A percentile compares a stretch with the other conserved stretches of the same genome.
phyloP scores from a whole-genome alignment of 2,329 filamentous ascomycete genomes.

The Arachnopeziza araneosa region DNA sequence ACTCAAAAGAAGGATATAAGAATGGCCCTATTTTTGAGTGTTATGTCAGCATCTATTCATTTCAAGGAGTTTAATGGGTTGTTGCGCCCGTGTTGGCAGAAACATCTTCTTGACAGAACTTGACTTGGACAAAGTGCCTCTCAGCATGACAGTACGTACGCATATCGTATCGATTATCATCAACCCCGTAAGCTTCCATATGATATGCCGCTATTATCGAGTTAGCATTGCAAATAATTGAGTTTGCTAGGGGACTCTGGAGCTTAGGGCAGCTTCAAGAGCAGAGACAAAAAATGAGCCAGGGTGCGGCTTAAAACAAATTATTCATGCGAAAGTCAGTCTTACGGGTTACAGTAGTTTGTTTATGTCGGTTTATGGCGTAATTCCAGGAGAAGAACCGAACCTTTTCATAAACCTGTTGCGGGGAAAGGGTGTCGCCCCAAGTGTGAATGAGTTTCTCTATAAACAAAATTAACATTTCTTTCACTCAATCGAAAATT shows the following conservation, averaged over 20 bases:
- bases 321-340: too few species aligned
- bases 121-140: background rate
- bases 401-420: constrained; percentile 42
- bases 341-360: too few species aligned
- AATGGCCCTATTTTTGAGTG: background rate
- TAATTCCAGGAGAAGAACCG: constrained; percentile 35
- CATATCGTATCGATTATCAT: constrained; percentile 53
- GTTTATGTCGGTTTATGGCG: constrained; percentile 41
- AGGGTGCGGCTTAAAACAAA: too few species aligned
- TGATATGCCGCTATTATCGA: constrained; percentile 22
- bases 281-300: too few species aligned
- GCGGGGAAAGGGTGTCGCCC: constrained; percentile 33
- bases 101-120: too few species aligned
- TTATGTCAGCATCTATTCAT: too few species aligned
- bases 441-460: constrained; percentile 43
- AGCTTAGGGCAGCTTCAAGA: too few species aligned
- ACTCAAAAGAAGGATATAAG: background rate
- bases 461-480: too few species aligned
- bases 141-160: constrained; percentile 19
- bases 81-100: too few species aligned
- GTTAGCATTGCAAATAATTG: constrained; percentile 37
- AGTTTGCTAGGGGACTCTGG: too few species aligned
- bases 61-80: too few species aligned
- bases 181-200: constrained; percentile 43
- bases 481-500: too few species aligned